A percentile compares a stretch with the other conserved stretches of the same genome.
These are phyloP conservation scores for Boletus insuetus DNA, from an alignment of 768 basidiomycete species.

Conservation along the genomic window DNA sequence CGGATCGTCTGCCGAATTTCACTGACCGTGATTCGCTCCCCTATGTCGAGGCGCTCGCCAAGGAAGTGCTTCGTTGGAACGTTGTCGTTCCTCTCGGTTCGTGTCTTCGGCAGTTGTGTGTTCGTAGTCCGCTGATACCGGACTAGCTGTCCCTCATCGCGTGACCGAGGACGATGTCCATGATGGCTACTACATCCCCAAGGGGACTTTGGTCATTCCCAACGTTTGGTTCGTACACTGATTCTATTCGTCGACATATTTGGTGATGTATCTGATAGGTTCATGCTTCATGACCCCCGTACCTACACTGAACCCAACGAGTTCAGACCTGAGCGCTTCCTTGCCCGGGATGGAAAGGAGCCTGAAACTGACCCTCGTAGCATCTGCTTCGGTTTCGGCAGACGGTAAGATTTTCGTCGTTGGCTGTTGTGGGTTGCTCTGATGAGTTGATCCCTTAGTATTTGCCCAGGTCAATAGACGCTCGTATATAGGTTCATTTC, in stretches of 20 bases:
- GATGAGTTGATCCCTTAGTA: slow-evolving; percentile 3
- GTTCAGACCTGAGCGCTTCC: slow-evolving; percentile 63
- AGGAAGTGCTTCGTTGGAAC: slow-evolving; percentile 53
- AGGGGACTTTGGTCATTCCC: slow-evolving; percentile 32
- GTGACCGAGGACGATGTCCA: slow-evolving; percentile 60
- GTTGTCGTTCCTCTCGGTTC: slow-evolving; percentile 39
- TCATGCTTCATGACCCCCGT: slow-evolving; percentile 31
- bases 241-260: slow-evolving; percentile 2
- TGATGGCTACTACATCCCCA: slow-evolving; percentile 60
- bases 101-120: slow-evolving; percentile 22
- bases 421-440: not conserved
- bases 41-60: slow-evolving; percentile 56
- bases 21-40: slow-evolving; percentile 56
- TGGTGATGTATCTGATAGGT: slow-evolving; percentile 14
- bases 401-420: slow-evolving; percentile 39
- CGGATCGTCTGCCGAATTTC: slow-evolving; percentile 58
- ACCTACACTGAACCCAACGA: slow-evolving; percentile 51
- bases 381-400: slow-evolving; percentile 68
- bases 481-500: slow-evolving; percentile 12
- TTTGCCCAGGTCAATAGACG: slow-evolving; percentile 27
- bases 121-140: slow-evolving; percentile 29
- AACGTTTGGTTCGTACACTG: slow-evolving; percentile 17
- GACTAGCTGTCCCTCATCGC: slow-evolving; percentile 42
- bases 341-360: slow-evolving; percentile 33
- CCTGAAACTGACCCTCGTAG: slow-evolving; percentile 57